Evolutionary conservation across 2,329 filamentous ascomycete genomes (phyloP), one percentile per base, ranked within the genome.

Genomic region (Aspergillus hiratsukae): DNA sequence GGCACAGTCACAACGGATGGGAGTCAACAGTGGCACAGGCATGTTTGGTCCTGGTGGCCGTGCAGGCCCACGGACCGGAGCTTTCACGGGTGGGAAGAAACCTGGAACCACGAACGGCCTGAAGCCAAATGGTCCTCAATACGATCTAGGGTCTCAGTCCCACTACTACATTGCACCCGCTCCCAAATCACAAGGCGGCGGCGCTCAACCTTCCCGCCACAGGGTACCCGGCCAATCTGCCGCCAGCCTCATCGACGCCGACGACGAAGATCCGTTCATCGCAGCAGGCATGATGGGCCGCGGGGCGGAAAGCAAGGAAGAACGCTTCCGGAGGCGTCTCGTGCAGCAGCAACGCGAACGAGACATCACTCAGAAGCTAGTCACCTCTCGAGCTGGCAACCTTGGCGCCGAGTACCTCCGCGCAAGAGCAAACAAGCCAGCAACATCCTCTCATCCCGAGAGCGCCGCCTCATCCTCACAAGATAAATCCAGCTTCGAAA

Each of bases 21-120:
- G 96, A 67, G 81, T 97, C 58, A 96, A 92, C 68, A 83, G 81
- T 11, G 87, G 86, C 72, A 82, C 81, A 3, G 80, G 80, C 25
- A 76, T 81, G 51, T 78, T 78, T 59, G 75, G 69, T 31, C 70
- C 68, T 45, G 72, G 70, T 49, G 72, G 69, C 46, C 65, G 70
- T 45, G 69, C 68, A 28, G 69, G 71, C 11, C 66, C 71, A 21
- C 82, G 79, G 4, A 78, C 75, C n/a, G 75, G 73, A 48, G 72
- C 70, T 27, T 74, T 69, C 35, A 67, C 65, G 19, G 64, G 69
- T 27, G 61, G 64, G 10, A 64, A 60, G 52, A 55, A 51, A 53
- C 43, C 54, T 43, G 58, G 60, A 27, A 54, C 61, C 40, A 62
- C 59, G 51, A 61, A 59, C 65, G 62, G 71, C 61, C 63, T 69